Base-by-base conservation (phyloP, 805 yeast genomes). In the Candida broadrunensis region DNA sequence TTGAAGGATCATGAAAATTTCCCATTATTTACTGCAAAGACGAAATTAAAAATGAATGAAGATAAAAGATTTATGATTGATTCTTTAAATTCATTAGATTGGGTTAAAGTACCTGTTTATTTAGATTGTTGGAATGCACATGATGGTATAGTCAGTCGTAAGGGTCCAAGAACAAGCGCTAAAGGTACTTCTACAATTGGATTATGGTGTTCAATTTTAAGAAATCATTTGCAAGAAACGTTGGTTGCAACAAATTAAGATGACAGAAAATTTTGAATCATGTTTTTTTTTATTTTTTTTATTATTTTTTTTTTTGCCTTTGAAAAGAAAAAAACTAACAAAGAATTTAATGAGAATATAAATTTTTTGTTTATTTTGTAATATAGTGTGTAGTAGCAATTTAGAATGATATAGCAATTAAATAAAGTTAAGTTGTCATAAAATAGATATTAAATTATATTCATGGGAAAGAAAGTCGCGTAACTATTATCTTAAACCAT, bases 61-160 rank as follows among this genome's bases (percentile, higher is more conserved):
- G 63, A 65, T 11, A 56, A 79, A 45, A 43, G 41, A 31, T 49
- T 50, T 13, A 81, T 83, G 29, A 56, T 78, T 25, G 56, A 69
- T 2, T 75, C 77, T 46, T 66, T 90, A 55, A 85, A 87, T 58
- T 51, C 60, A 16, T 57, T 91, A 18, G 70, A 74, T 2, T 90
- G 97, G 96, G 67, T 78, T 36, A 88, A 90, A 55, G 74, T 86
- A 33, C 85, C 93, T 0, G 82, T 84, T 2, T 80, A 78, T 49
- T 70, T 90, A 35, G 82, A 80, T 46, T 74, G 83, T 14, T 68
- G 84, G 54, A 88, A 89, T 58, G 81, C 97, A 0, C 98, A 90
- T 55, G 96, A 85, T 44, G 86, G 85, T 3, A 86, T 91, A 39
- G 85, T 88, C 14, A 88, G 91, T 14, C 72, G 98, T 47, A 71